Evolutionary conservation across 1,139 yeast species (phyloP).

Genomic region (Saccharomycopsis hybrid): DNA sequence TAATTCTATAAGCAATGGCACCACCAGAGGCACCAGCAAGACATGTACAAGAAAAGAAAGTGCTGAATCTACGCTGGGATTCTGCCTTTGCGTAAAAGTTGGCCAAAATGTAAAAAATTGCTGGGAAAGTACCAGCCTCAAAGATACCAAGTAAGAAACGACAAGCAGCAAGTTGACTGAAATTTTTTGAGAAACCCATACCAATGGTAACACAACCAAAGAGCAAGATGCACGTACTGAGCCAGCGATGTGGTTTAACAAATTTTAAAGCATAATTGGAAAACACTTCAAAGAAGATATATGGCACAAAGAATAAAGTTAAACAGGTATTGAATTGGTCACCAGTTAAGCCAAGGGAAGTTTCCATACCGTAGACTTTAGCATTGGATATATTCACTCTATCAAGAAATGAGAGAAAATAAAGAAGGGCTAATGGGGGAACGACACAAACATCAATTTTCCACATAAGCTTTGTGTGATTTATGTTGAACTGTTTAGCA

Average conservation of each 20-base stretch:
- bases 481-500: constrained; percentile 47
- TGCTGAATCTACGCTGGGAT: constrained; percentile 61
- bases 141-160: constrained; percentile 58
- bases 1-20: constrained; percentile 58
- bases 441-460: constrained; percentile 55
- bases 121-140: constrained; percentile 69
- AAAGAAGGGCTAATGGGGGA: constrained; percentile 63
- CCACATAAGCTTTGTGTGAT: constrained; percentile 44
- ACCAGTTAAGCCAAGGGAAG: constrained; percentile 45
- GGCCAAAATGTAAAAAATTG: constrained; percentile 61
- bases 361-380: constrained; percentile 55
- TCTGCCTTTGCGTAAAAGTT: constrained; percentile 52
- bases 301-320: constrained; percentile 69
- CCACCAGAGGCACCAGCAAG: constrained; percentile 84
- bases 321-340: constrained; percentile 57
- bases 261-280: constrained; percentile 58
- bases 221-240: constrained; percentile 45
- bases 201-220: constrained; percentile 65
- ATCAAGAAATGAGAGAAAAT: constrained; percentile 64
- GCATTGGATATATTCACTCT: constrained; percentile 74
- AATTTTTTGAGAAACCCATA: constrained; percentile 55
- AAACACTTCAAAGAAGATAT: constrained; percentile 58
- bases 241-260: constrained; percentile 61
- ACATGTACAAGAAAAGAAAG: constrained; percentile 64
- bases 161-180: constrained; percentile 52